A percentile compares a stretch with the other conserved stretches of the same genome.
Evolutionary conservation across 2,329 filamentous ascomycete species (phyloP).

Genomic region (Simplicillium sp.): DNA sequence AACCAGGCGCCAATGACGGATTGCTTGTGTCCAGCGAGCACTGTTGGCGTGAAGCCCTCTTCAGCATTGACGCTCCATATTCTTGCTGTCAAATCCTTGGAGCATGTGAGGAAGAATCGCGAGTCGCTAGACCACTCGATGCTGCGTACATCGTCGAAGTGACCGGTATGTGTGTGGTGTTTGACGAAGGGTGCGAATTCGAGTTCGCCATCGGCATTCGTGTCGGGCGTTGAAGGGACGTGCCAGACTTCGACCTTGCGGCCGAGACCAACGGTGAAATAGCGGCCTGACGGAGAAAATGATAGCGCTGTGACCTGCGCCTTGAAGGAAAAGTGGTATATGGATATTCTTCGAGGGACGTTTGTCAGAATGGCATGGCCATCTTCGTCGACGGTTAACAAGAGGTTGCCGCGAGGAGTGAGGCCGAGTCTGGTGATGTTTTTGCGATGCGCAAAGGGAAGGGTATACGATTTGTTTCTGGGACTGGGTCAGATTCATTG

Average conservation of each 20-base stretch:
- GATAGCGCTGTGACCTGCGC: slow-evolving; percentile 71
- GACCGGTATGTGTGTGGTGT: slow-evolving; percentile 76
- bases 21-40: slow-evolving; percentile 83
- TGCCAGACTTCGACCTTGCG: slow-evolving; percentile 92
- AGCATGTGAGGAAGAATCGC: slow-evolving; percentile 85
- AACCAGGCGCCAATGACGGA: slow-evolving; percentile 94
- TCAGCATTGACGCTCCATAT: slow-evolving; percentile 91
- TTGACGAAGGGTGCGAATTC: slow-evolving; percentile 93
- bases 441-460: slow-evolving; percentile 85
- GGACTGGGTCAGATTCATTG: no score
- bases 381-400: slow-evolving; percentile 90
- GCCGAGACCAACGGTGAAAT: slow-evolving; percentile 84
- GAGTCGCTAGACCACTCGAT: slow-evolving; percentile 97
- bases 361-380: slow-evolving; percentile 91
- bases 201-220: slow-evolving; percentile 68
- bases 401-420: slow-evolving; percentile 80
- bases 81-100: slow-evolving; percentile 83
- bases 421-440: slow-evolving; percentile 86
- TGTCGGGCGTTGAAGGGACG: slow-evolving; percentile 80
- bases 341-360: slow-evolving; percentile 70
- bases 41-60: slow-evolving; percentile 81
- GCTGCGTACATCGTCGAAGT: slow-evolving; percentile 77
- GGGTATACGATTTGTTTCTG: slow-evolving; percentile 79
- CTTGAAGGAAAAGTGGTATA: slow-evolving; percentile 95
- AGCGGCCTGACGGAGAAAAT: slow-evolving; percentile 82